Percentiles rank a stretch among this genome's conserved stretches.
These are phyloP conservation scores for Aurantiochytrium sp. DNA, from an alignment of 108 stramenopile genomes.

Conservation along the genomic window DNA sequence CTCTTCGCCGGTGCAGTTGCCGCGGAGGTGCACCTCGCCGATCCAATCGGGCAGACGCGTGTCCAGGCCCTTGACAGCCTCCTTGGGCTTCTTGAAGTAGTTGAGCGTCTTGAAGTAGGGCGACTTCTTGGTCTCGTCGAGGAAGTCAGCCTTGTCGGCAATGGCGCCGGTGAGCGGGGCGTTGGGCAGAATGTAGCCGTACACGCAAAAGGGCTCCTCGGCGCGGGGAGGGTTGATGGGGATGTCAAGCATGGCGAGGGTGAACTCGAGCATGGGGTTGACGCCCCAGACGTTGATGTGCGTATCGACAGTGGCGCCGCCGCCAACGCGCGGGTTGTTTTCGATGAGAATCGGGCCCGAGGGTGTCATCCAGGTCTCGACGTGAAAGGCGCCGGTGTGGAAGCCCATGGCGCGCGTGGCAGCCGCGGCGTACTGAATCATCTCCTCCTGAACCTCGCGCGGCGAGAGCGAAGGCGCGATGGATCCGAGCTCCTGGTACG, in stretches of 20 bases:
- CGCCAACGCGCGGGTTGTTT: conserved; percentile 10
- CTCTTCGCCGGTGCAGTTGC: neutral
- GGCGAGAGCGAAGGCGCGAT: neutral
- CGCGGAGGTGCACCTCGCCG: neutral
- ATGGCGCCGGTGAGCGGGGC: neutral
- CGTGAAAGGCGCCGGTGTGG: neutral
- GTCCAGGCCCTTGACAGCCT: neutral
- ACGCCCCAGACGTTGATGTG: conserved; percentile 19
- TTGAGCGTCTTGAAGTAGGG: neutral
- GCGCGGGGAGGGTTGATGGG: neutral
- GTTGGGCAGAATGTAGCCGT: neutral
- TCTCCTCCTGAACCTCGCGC: neutral
- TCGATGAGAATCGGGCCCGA: conserved; percentile 8
- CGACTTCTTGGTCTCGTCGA: neutral
- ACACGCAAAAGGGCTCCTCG: neutral
- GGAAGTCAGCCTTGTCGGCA: neutral
- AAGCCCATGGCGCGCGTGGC: neutral
- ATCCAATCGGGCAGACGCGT: conserved; percentile 9
- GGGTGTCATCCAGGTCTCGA: neutral
- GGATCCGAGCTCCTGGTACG: neutral
- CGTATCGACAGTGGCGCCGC: neutral
- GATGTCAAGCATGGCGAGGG: conserved; percentile 10
- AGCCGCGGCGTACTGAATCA: conserved; percentile 5
- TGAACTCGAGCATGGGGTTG: conserved; percentile 3
- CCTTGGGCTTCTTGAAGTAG: neutral